These are phyloP conservation scores for Emmonsia crescens DNA, from an alignment of 2,329 filamentous ascomycete species.

Conservation along the genomic window DNA sequence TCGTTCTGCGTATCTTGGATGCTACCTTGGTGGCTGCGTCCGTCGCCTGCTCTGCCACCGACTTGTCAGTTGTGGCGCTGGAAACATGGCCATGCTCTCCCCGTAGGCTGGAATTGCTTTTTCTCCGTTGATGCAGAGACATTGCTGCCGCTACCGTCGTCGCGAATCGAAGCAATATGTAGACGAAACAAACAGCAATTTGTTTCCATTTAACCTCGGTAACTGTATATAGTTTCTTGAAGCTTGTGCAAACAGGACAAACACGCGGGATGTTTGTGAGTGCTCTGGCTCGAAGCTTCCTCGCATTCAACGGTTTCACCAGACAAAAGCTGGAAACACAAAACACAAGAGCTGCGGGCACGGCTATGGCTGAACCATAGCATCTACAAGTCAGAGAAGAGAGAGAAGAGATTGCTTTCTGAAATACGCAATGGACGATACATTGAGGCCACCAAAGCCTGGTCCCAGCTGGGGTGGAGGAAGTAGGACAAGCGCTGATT, in stretches of 20 bases:
- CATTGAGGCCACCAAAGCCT: conserved; percentile 6
- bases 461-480: conserved; percentile 50
- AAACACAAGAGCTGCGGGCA: background rate
- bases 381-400: background rate
- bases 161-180: background rate
- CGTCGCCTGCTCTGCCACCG: background rate
- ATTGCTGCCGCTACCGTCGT: background rate
- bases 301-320: background rate
- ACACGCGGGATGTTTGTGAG: conserved; percentile 13
- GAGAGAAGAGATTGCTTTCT: background rate
- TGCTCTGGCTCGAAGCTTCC: background rate
- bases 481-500: conserved; percentile 63
- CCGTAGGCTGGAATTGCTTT: background rate
- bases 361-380: background rate
- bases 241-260: conserved; percentile 19
- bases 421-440: conserved; percentile 2
- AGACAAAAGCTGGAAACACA: background rate
- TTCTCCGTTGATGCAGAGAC: background rate
- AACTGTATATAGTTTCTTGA: background rate
- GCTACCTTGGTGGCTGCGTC: background rate
- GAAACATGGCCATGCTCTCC: background rate
- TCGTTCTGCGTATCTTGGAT: conserved; percentile 18
- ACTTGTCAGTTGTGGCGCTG: background rate
- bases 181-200: background rate
- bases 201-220: background rate